These are phyloP conservation scores for Globisporangium megalacanthum DNA, from an alignment of 352 stramenopile species.

Conservation along the genomic window DNA sequence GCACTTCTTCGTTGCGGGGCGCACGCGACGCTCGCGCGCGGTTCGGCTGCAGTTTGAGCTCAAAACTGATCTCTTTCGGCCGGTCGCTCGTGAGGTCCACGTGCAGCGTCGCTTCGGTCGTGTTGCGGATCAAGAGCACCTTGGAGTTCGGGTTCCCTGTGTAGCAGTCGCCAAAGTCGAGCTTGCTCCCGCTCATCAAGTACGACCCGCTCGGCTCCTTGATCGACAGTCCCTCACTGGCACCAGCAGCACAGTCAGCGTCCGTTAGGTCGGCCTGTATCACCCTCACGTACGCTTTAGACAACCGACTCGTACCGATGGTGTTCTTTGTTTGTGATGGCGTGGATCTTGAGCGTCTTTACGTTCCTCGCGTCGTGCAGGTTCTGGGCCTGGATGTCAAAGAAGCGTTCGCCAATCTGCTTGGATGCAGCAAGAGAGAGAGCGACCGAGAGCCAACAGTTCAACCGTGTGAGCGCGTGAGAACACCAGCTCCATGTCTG, in stretches of 20 bases:
- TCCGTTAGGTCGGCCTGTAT: no score
- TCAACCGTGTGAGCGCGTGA: background rate
- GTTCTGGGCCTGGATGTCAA: conserved; percentile 86
- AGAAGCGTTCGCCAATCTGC: conserved; percentile 79
- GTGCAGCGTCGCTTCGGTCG: conserved; percentile 76
- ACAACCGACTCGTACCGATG: conserved; percentile 47
- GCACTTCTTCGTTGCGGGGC: conserved; percentile 49
- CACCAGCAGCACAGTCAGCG: background rate
- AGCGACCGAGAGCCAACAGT: background rate
- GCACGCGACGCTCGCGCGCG: conserved; percentile 51
- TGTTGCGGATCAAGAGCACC: conserved; percentile 78
- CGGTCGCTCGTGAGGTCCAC: conserved; percentile 83
- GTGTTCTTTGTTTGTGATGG: conserved; percentile 85
- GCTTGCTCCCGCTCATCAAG: conserved; percentile 81
- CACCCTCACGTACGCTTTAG: no score
- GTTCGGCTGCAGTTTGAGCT: conserved; percentile 81
- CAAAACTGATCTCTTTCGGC: conserved; percentile 86
- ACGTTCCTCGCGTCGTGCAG: conserved; percentile 81
- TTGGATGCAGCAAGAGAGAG: conserved; percentile 4
- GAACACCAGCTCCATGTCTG: background rate
- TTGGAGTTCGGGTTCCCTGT: conserved; percentile 80
- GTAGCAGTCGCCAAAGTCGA: conserved; percentile 89
- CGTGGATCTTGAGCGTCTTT: conserved; percentile 83
- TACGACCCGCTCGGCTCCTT: conserved; percentile 80
- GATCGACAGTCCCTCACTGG: conserved; percentile 82